Percentiles rank a stretch among this genome's conserved stretches.
Conservation (phyloP, 441 rosid species). For the Dalechampia spathulata region DNA sequence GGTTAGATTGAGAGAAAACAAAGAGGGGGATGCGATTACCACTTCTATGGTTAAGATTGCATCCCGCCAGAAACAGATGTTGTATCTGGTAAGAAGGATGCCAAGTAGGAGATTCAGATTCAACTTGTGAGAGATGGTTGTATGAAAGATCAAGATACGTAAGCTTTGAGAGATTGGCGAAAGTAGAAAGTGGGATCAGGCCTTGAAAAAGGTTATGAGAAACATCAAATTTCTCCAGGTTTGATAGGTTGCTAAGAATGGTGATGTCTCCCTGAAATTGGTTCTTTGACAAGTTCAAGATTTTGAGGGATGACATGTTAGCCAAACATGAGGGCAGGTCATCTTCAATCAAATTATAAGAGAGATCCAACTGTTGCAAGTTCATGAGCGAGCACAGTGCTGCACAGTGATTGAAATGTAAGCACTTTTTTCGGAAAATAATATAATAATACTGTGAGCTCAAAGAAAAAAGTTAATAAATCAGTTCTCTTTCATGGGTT, state of each 20-base stretch:
- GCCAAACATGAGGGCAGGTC: slow-evolving; percentile 9
- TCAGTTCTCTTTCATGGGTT: no score
- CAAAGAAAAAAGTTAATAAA: no score
- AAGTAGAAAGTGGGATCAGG: slow-evolving; percentile 11
- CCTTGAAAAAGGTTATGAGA: slow-evolving; percentile 13
- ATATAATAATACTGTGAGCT: no score
- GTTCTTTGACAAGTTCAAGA: neutral
- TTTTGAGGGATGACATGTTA: slow-evolving; percentile 6
- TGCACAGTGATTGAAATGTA: no score
- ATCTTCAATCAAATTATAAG: neutral
- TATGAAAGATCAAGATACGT: slow-evolving; percentile 5
- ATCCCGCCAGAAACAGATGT: neutral
- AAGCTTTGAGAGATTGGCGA: slow-evolving; percentile 11
- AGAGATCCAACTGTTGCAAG: no score
- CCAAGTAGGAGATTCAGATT: slow-evolving; percentile 9
- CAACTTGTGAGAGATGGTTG: slow-evolving; percentile 3
- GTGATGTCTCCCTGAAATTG: no score
- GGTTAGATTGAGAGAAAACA: neutral
- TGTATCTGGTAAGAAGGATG: slow-evolving; percentile 8
- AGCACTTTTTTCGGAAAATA: no score
- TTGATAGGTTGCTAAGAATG: slow-evolving; percentile 5
- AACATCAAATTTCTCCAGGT: slow-evolving; percentile 2
- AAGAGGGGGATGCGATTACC: neutral
- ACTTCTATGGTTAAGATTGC: slow-evolving; percentile 2
- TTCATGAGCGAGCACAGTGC: no score